Evolutionary conservation across 176 grass and related monocot genomes (phyloP).

Genomic region (Zea mays): DNA sequence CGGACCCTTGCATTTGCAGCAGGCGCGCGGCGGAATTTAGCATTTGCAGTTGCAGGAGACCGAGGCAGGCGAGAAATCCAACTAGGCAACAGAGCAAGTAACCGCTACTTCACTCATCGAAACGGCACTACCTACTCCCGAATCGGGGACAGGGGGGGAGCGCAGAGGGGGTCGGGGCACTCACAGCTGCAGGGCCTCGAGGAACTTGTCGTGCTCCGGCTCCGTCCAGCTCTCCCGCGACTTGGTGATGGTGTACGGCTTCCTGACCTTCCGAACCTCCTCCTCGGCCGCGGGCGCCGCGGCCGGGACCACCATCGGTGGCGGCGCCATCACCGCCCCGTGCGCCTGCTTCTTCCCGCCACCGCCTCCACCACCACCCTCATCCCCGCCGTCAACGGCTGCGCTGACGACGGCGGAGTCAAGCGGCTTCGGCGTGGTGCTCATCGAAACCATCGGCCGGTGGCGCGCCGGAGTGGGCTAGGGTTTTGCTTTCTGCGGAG

Average conservation of each 20-base stretch:
- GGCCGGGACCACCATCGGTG: constrained; percentile 46
- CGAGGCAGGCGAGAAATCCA: not conserved
- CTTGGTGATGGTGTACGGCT: constrained; percentile 81
- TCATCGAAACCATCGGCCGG: constrained; percentile 57
- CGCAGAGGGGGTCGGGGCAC: not conserved
- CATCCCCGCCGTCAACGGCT: constrained; percentile 9
- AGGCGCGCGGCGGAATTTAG: not conserved
- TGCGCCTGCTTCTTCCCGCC: not conserved
- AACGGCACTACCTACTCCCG: not conserved
- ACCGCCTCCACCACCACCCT: not conserved
- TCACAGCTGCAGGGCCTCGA: constrained; percentile 80
- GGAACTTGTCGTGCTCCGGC: constrained; percentile 80
- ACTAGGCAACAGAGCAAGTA: constrained; percentile 6
- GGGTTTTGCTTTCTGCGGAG: constrained; percentile 21
- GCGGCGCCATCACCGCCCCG: constrained; percentile 25
- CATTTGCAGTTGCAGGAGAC: not conserved
- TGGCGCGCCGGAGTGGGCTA: constrained; percentile 26
- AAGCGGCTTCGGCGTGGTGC: constrained; percentile 44
- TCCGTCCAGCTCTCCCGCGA: constrained; percentile 83
- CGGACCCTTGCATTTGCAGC: too few relatives aligned
- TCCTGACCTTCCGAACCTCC: constrained; percentile 57
- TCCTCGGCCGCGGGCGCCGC: not conserved
- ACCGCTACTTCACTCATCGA: not conserved
- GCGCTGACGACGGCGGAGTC: constrained; percentile 1
- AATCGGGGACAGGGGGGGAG: not conserved